phyloP scores from a whole-genome alignment of 2,329 filamentous ascomycete species.

The Pseudovirgaria hyperparasitica region DNA sequence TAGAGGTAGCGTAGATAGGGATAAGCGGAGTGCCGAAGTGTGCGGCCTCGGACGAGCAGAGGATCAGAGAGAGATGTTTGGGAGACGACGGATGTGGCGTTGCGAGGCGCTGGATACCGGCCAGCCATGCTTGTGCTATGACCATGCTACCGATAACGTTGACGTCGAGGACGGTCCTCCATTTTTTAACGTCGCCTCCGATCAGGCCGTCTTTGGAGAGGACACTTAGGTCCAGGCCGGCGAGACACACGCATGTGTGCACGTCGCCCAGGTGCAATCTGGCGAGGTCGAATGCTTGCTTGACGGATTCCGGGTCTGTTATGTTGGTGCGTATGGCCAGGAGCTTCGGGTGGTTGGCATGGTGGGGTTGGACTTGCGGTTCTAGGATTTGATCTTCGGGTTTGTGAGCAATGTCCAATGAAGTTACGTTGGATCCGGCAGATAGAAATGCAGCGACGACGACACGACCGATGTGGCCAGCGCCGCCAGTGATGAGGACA shows the following conservation, averaged over 20 bases:
- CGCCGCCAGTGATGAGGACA: conserved; percentile 30
- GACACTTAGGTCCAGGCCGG: conserved; percentile 31
- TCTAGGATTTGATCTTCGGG: conserved; percentile 1
- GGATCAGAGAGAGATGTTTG: too few relatives aligned
- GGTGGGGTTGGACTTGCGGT: conserved; percentile 2
- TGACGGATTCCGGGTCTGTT: conserved; percentile 18
- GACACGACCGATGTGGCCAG: conserved; percentile 27
- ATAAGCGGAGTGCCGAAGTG: too few relatives aligned
- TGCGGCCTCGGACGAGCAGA: too few relatives aligned
- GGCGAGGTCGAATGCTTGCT: conserved; percentile 22
- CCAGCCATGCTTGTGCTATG: too few relatives aligned
- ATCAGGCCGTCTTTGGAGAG: conserved; percentile 24
- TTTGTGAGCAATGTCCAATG: conserved; percentile 15
- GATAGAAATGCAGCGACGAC: conserved; percentile 29
- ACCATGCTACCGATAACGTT: conserved; percentile 25
- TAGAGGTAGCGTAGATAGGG: too few relatives aligned
- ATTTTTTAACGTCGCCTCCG: conserved; percentile 28
- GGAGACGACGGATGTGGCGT: too few relatives aligned
- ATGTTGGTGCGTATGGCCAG: conserved; percentile 21
- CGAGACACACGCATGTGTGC: conserved; percentile 30
- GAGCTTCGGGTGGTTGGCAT: conserved; percentile 3
- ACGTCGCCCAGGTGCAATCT: conserved; percentile 22
- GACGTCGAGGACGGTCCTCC: conserved; percentile 28
- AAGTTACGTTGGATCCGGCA: conserved; percentile 30
- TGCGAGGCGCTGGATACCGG: too few relatives aligned